Evolutionary conservation across 495 filamentous ascomycete species (phyloP), one percentile per base, ranked within the genome.

Genomic region (Penicillium silybi): DNA sequence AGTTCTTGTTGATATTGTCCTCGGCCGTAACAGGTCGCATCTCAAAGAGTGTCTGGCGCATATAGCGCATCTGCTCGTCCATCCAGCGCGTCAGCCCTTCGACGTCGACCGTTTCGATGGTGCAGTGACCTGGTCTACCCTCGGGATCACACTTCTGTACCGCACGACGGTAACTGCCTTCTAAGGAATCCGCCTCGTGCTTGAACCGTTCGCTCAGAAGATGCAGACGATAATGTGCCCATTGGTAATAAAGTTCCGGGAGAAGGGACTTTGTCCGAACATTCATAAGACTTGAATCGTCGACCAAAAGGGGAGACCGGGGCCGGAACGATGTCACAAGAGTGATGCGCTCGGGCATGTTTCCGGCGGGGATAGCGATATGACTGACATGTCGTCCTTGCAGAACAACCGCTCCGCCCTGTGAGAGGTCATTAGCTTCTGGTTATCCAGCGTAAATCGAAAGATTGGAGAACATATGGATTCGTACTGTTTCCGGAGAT

Each of bases 381-480:
- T 90, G 86, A 44, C 81, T 78, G 52, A 89, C 87, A 59, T 88
- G 87, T 37, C 84, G 74, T 15, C 86, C 86, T 67, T 90, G 86
- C 43, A 90, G 71, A 7, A 89, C 72, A 0, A 87, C 79, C 1
- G 82, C 85, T 43, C 74, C 83, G 17, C 86, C 86, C 86, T 88
- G 44, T 16, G 27, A 19, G 3, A 41, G 4, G 15, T 17, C 2
- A 38, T 23, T 23, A 48, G n/a, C 27, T 0, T 42, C 40, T 42
- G 16, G 22, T 23, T 23, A 23, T 23, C 1, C 1, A 42, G 7
- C 4, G 1, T 3, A 19, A 7, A 20, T 18, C 13, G 22, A 6
- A 23, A 23, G 22, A 3, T 42, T 15, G 20, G 7, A 20, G 5
- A 42, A 20, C 8, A 42, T 10, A 13, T 0, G 40, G 5, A 2